phyloP scores from a whole-genome alignment of 257 asterid genomes.

The Coffea eugenioides region DNA sequence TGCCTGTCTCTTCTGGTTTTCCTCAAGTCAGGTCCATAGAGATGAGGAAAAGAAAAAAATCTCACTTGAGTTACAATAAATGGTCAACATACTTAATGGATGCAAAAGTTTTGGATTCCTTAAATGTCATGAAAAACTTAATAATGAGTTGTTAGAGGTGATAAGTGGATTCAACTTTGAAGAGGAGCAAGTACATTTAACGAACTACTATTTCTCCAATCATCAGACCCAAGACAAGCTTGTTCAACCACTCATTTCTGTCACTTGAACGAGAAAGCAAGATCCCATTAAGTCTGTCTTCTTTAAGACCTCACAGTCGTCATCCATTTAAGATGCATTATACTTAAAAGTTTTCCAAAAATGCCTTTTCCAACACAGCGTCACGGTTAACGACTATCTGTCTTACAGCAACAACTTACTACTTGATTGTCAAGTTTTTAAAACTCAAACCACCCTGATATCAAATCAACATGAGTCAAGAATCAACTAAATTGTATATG shows the following conservation, averaged over 20 bases:
- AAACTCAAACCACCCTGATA: not conserved
- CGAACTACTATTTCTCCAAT: not conserved
- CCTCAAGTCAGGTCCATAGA: not conserved
- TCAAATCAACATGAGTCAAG: not conserved
- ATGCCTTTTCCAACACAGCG: not conserved
- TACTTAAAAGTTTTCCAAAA: not conserved
- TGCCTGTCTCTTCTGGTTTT: not conserved
- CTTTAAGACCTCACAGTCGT: constrained; percentile 3
- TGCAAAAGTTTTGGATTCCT: not conserved
- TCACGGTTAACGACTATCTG: not conserved
- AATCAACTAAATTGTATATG: not conserved
- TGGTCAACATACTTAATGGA: not conserved
- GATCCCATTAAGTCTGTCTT: not conserved
- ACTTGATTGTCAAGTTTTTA: not conserved
- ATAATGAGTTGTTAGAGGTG: not conserved
- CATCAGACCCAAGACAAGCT: not conserved
- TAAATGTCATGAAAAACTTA: not conserved
- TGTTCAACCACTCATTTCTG: not conserved
- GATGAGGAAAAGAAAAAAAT: not conserved
- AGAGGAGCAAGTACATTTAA: not conserved
- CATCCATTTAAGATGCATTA: not conserved
- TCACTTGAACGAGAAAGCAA: not conserved
- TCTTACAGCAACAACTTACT: not conserved
- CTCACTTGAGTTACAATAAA: not conserved
- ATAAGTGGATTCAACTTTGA: not conserved